Percentiles rank a stretch among this genome's conserved stretches.
Conservation (phyloP, 1,139 yeast species). For the Pichia sp. region DNA sequence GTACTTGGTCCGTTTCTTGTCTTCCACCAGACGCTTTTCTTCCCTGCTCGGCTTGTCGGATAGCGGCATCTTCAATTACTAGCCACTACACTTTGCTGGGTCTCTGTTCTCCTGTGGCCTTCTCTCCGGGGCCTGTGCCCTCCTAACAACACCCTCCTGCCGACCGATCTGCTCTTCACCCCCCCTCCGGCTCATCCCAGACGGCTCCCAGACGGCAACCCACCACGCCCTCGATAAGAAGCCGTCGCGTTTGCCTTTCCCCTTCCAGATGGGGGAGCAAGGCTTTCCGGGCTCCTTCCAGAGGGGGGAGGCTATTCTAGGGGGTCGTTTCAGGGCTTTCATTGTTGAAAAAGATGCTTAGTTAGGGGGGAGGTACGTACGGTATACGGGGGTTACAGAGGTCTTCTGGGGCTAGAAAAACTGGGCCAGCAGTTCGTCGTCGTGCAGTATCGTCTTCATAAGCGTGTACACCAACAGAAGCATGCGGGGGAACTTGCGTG, state of each 20-base stretch:
- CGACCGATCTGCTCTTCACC: background rate
- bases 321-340: background rate
- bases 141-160: background rate
- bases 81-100: background rate
- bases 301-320: too few relatives aligned
- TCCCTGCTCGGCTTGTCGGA: conserved; percentile 38
- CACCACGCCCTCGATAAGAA: background rate
- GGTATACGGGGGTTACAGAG: too few relatives aligned
- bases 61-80: conserved; percentile 11
- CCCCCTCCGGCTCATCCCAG: background rate
- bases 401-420: conserved; percentile 15
- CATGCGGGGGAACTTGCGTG: conserved; percentile 68
- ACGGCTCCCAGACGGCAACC: background rate
- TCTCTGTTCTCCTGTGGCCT: background rate
- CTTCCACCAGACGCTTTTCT: conserved; percentile 63
- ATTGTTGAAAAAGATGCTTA: too few relatives aligned
- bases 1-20: conserved; percentile 53
- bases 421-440: conserved; percentile 18
- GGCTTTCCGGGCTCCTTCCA: too few relatives aligned
- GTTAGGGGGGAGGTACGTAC: too few relatives aligned
- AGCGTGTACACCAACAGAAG: conserved; percentile 70
- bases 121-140: background rate
- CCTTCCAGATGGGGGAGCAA: too few relatives aligned
- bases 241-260: too few relatives aligned
- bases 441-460: conserved; percentile 11